These are phyloP conservation scores for Aspergillus pseudoviridinutans DNA, from an alignment of 2,329 filamentous ascomycete species.

Conservation along the genomic window DNA sequence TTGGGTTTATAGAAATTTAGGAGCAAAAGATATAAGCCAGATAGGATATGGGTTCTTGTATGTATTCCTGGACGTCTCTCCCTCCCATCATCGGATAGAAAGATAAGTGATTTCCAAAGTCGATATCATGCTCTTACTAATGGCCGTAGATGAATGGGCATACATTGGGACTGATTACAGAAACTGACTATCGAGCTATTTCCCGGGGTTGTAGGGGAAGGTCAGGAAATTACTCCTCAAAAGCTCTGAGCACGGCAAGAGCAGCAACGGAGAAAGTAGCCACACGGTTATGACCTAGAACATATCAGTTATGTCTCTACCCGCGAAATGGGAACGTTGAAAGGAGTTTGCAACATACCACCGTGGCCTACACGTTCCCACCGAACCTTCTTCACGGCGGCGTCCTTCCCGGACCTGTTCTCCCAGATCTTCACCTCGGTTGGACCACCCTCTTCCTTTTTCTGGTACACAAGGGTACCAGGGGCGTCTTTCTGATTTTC, in stretches of 20 bases:
- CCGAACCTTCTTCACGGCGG: conserved; percentile 35
- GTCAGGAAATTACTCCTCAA: conserved; percentile 24
- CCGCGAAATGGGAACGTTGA: not conserved
- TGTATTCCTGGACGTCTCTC: not conserved
- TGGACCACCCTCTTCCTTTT: conserved; percentile 25
- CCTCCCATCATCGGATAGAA: not conserved
- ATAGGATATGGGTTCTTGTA: not conserved
- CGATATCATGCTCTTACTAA: not conserved
- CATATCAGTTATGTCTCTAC: not conserved
- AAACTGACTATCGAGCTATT: not conserved
- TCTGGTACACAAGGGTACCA: conserved; percentile 27
- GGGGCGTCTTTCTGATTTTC: conserved; percentile 19
- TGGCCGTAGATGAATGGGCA: not conserved
- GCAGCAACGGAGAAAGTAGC: conserved; percentile 37
- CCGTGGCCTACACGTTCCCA: conserved; percentile 45
- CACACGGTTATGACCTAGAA: conserved; percentile 39
- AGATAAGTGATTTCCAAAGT: not conserved
- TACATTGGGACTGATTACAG: not conserved
- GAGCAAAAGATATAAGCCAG: no score
- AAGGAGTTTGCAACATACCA: conserved; percentile 26
- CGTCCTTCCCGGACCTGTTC: conserved; percentile 15
- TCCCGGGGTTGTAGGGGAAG: not conserved
- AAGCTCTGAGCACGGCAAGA: conserved; percentile 35
- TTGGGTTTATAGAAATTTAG: no score
- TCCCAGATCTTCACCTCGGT: conserved; percentile 39